phyloP scores from a whole-genome alignment of 1,284 basidiomycete species.

The Inonotus obliquus region DNA sequence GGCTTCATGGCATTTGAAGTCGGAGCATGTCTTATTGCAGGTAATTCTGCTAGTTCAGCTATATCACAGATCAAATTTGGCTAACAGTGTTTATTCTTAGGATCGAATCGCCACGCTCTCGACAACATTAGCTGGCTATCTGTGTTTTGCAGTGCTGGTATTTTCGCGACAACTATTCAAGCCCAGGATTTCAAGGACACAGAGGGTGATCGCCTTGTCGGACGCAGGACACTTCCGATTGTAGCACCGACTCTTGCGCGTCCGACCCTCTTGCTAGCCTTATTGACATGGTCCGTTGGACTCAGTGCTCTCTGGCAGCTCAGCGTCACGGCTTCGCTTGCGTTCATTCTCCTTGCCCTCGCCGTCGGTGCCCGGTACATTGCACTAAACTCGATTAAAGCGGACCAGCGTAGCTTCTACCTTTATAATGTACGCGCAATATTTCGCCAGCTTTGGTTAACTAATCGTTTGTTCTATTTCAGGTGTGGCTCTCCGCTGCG shows the following conservation, averaged over 20 bases:
- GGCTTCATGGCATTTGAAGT: constrained; percentile 35
- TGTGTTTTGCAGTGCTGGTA: constrained; percentile 26
- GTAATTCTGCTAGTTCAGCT: constrained; percentile 21
- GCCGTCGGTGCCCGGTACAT: constrained; percentile 13
- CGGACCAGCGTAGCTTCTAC: constrained; percentile 14
- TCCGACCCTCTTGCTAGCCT: constrained; percentile 11
- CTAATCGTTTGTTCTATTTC: not conserved
- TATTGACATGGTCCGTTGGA: constrained; percentile 12
- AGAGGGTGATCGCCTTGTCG: constrained; percentile 33
- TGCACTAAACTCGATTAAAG: constrained; percentile 4
- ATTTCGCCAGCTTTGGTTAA: not conserved
- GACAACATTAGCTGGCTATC: constrained; percentile 22
- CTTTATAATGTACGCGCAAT: constrained; percentile 14
- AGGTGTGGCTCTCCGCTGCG: constrained; percentile 20
- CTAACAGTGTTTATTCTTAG: constrained; percentile 25
- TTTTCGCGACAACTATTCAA: constrained; percentile 35
- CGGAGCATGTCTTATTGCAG: constrained; percentile 31
- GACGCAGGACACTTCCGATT: constrained; percentile 38
- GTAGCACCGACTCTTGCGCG: constrained; percentile 23
- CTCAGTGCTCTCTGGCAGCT: constrained; percentile 13
- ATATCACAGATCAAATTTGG: constrained; percentile 22
- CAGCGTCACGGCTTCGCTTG: not conserved
- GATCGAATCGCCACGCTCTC: constrained; percentile 24
- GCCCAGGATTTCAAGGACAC: constrained; percentile 40
- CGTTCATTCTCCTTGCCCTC: constrained; percentile 9